Percentiles rank a stretch among this genome's conserved stretches.
Evolutionary conservation across 495 filamentous ascomycete genomes (phyloP).

Genomic region (Darksidea phi): DNA sequence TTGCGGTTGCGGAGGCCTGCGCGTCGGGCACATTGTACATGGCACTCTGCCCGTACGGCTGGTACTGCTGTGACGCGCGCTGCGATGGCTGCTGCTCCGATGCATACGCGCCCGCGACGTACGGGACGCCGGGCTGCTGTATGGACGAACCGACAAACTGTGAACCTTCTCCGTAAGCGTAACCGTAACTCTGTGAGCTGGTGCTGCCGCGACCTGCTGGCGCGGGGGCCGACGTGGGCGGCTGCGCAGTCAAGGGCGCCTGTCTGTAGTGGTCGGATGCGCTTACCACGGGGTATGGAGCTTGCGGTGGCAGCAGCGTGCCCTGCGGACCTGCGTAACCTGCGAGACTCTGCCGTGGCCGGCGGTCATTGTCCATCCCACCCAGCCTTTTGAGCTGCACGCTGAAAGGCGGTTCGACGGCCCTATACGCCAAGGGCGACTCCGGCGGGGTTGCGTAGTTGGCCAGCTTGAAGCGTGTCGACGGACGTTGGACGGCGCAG

Average conservation of each 20-base stretch:
- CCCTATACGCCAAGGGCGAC: conserved; percentile 45
- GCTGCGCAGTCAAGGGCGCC: conserved; percentile 32
- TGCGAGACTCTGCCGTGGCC: conserved; percentile 40
- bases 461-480: conserved; percentile 39
- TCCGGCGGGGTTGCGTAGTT: conserved; percentile 47
- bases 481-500: neutral
- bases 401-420: conserved; percentile 32
- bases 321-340: conserved; percentile 38
- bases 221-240: conserved; percentile 37
- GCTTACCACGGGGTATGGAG: conserved; percentile 36
- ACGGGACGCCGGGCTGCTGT: conserved; percentile 52
- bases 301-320: conserved; percentile 24
- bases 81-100: conserved; percentile 46
- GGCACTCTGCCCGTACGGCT: conserved; percentile 62
- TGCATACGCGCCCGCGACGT: conserved; percentile 52
- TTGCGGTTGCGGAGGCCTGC: conserved; percentile 60
- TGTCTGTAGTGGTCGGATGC: conserved; percentile 42
- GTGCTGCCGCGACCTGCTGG: conserved; percentile 30
- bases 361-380: conserved; percentile 48
- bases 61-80: conserved; percentile 44
- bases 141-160: conserved; percentile 52
- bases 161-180: conserved; percentile 56
- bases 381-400: conserved; percentile 24
- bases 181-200: conserved; percentile 47
- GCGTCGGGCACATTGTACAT: conserved; percentile 70